These are phyloP conservation scores for Gloeophyllum trabeum DNA, from an alignment of 768 basidiomycete species.

Conservation along the genomic window DNA sequence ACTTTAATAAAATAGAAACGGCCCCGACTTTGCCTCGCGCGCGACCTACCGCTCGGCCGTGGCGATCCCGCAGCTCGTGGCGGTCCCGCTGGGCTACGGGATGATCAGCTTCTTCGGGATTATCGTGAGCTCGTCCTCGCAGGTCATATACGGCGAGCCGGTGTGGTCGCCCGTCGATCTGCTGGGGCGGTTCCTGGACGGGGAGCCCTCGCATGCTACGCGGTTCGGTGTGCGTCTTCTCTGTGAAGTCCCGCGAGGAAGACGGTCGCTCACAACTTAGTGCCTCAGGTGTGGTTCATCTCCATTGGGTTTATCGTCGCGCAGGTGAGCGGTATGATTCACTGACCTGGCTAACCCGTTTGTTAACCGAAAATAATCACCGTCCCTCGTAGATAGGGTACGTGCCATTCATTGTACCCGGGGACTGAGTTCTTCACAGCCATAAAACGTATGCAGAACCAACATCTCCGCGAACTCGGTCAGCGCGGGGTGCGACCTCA, in stretches of 20 bases:
- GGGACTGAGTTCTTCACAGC: slow-evolving; percentile 2
- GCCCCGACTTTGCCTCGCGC: slow-evolving; percentile 66
- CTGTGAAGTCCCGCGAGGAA: neutral
- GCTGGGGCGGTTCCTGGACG: slow-evolving; percentile 56
- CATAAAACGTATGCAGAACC: slow-evolving; percentile 36
- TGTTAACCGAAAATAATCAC: too few relatives aligned
- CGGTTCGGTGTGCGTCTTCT: slow-evolving; percentile 43
- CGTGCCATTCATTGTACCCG: neutral
- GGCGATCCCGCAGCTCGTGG: slow-evolving; percentile 52
- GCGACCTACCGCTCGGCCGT: slow-evolving; percentile 45
- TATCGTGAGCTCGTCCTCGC: slow-evolving; percentile 68
- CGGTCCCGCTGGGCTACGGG: slow-evolving; percentile 64
- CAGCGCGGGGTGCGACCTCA: slow-evolving; percentile 75
- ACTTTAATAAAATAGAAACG: slow-evolving; percentile 33
- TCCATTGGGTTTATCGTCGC: slow-evolving; percentile 70
- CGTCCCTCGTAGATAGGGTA: too few relatives aligned
- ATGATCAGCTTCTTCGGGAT: slow-evolving; percentile 74
- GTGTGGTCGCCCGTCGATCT: slow-evolving; percentile 76
- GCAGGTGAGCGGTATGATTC: too few relatives aligned
- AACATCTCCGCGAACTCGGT: slow-evolving; percentile 80
- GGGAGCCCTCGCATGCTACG: slow-evolving; percentile 47
- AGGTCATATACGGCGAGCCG: slow-evolving; percentile 63
- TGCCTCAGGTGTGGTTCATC: slow-evolving; percentile 61
- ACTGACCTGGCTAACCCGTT: too few relatives aligned
- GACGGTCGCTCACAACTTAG: slow-evolving; percentile 4